Base-by-base conservation (phyloP, 305 asterid species). In the Fraxinus floribunda region DNA sequence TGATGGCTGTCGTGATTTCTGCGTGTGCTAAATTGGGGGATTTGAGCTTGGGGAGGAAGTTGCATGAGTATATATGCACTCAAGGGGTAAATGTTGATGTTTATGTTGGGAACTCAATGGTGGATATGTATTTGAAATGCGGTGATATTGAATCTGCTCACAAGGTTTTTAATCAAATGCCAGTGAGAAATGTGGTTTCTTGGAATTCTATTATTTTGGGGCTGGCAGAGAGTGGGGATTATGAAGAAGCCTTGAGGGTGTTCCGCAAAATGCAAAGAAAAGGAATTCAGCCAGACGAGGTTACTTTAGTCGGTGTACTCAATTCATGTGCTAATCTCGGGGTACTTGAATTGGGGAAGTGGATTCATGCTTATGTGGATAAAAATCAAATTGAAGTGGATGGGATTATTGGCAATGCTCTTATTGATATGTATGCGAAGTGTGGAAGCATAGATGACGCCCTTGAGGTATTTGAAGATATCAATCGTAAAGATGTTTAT, bases 61-160 rank as follows among this genome's bases (percentile, higher is more conserved):
- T 87, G 64, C 91, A 89, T 22, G 77, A 89, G 11, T 85, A 89
- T 29, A 84, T 87, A 35, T 3, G 72, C 62, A 35, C 34, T 77
- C 81, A 38, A 10, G 32, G 60, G 71, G 81, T 85, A 39, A 62
- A 81, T 11, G 76, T 84, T 80, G 91, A 89, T 89, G 89, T 87
- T n/a, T 87, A 87, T 74, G 76, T 87, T 66, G 85, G 88, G 55
- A 89, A 89, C 76, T 90, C 90, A 41, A 77, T 87, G 86, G 77
- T 86, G 2, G 90, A 89, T 84, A 84, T 89, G 88, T 89, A 87
- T 85, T 73, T 87, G 46, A 89, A 89, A 84, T 89, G 91, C 80
- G 90, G 90, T 6, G 87, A 84, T 62, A 22, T 39, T 0, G 76
- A 79, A 35, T 73, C 81, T 70, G 89, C 90, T 70, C 5, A 57